Percentiles rank a stretch among this genome's conserved stretches.
Conservation (phyloP, 305 asterid species). For the Solanum aculeatissimum region DNA sequence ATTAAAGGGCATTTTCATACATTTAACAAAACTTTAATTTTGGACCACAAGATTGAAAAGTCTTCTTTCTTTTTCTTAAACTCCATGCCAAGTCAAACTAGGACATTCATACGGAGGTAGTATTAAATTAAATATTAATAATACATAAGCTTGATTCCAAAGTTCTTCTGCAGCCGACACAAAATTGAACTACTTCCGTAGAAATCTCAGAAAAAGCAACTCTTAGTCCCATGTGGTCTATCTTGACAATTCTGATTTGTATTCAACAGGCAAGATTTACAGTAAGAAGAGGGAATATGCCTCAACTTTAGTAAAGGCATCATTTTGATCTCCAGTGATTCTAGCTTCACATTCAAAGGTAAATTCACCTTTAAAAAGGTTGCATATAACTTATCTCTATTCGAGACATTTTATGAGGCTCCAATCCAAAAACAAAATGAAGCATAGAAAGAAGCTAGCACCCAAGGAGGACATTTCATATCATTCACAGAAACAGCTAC, state of each 20-base stretch:
- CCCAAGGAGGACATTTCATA: background rate
- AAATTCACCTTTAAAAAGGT: background rate
- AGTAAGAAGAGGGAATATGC: background rate
- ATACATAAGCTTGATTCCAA: background rate
- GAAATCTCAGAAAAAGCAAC: background rate
- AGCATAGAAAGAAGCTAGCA: background rate
- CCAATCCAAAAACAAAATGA: background rate
- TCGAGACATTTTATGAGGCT: background rate
- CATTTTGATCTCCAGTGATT: background rate
- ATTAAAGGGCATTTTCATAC: too few relatives aligned
- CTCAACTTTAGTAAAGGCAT: background rate
- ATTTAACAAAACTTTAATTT: too few relatives aligned
- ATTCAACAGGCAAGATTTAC: background rate
- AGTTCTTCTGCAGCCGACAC: background rate
- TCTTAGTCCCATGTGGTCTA: background rate
- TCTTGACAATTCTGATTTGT: background rate
- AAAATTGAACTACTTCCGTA: background rate
- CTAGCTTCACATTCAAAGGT: background rate
- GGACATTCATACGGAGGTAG: too few relatives aligned
- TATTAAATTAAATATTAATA: background rate
- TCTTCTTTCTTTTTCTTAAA: too few relatives aligned
- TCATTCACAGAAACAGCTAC: background rate
- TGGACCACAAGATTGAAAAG: too few relatives aligned
- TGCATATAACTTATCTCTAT: background rate
- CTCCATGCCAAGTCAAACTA: too few relatives aligned